Base-by-base conservation (phyloP, 2,329 filamentous ascomycete genomes). In the Aureobasidium sp. region DNA sequence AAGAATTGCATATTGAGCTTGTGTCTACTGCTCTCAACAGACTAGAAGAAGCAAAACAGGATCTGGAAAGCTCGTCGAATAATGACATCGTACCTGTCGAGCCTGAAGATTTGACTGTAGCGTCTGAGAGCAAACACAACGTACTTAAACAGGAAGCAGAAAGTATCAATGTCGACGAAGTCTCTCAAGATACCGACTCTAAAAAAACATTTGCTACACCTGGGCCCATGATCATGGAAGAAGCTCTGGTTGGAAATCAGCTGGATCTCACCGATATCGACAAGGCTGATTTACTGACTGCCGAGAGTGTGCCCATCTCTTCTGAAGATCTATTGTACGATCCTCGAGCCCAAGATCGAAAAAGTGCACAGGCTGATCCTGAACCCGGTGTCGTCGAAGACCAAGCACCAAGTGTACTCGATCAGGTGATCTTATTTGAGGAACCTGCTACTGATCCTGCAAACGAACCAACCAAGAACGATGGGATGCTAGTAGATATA, bases 381-480 rank as follows among this genome's bases (percentile, higher is more conserved):
- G 68, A 66, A 27, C 47, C 52, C 24, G 45, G 49, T 33, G 31
- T 17, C 15, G 37, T 53, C 39, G 37, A 62, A 31, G 50, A 64
- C 12, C 53, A 57, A 19, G 53, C 39, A 5, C 53, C 53, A 11
- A 24, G 17, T 42, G 40, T 57, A 17, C 53, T 57, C 12, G 53
- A 57, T 7, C 53, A 57, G 24, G 14, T 42, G 35, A 42, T 42
- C 3, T 6, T 54, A n/a, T 27, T 24, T 9, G 24, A 29, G 4
- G 24, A 31, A 27, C 15, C 24, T n/a, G 15, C 45, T 48, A 7
- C 14, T 1, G 7, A 29, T 29, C 1, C 7, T 11, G 7, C 3
- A 7, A n/a, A 7, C 24, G 24, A 48, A 8, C 15, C 14, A 5
- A 9, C 29, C 15, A 29, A 29, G 1, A 29, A 47, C 24, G 24